Evolutionary conservation across 202 grass and related monocot genomes (phyloP).

Genomic region (Cymbopogon flexuosus): DNA sequence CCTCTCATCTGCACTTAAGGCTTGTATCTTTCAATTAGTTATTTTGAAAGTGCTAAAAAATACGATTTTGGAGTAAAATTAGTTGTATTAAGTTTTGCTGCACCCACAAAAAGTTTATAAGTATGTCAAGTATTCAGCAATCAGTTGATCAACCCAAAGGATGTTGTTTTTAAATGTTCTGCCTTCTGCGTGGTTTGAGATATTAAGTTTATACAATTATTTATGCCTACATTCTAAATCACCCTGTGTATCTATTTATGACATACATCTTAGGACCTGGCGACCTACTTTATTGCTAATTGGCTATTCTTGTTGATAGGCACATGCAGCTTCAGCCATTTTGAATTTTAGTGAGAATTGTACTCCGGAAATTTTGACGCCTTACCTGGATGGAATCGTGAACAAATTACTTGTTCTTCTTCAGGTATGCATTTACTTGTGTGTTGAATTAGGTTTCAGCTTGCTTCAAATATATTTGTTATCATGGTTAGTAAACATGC

Average conservation of each 20-base stretch:
- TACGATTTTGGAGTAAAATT: too few relatives aligned
- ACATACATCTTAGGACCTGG: background rate
- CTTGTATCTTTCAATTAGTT: too few relatives aligned
- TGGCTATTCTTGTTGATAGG: conserved; percentile 43
- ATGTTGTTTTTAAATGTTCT: too few relatives aligned
- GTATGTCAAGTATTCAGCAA: too few relatives aligned
- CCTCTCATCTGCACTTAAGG: too few relatives aligned
- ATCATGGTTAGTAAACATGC: background rate
- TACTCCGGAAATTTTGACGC: conserved; percentile 89
- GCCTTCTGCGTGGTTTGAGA: too few relatives aligned
- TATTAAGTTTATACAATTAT: background rate
- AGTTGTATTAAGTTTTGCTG: too few relatives aligned
- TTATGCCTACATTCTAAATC: background rate
- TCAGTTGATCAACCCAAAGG: too few relatives aligned
- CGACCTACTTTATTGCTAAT: background rate
- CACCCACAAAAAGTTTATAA: too few relatives aligned
- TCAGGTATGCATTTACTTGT: conserved; percentile 40
- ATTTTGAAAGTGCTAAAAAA: too few relatives aligned
- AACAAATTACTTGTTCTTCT: conserved; percentile 89
- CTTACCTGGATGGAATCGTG: conserved; percentile 90
- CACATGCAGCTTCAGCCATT: conserved; percentile 95
- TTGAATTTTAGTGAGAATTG: conserved; percentile 98
- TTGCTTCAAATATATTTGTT: conserved; percentile 7
- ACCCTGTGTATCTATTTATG: background rate
- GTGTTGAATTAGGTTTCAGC: background rate